Conservation (phyloP, 768 basidiomycete species). For the Dictyophora rubrovolvata region DNA sequence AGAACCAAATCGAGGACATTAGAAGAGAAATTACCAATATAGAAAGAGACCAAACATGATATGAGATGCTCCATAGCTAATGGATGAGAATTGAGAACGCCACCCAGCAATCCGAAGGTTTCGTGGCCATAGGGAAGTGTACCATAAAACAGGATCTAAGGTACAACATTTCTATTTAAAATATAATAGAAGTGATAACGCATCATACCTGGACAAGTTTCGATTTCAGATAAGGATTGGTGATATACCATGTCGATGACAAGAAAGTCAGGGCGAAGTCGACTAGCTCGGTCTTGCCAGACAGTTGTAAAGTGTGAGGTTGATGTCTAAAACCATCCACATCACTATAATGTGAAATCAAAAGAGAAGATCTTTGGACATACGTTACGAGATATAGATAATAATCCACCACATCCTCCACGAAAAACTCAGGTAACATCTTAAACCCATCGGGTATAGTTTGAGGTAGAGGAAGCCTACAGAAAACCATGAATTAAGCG, state of each 20-base stretch:
- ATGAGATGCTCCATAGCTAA: conserved; percentile 83
- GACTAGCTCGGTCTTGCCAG: conserved; percentile 79
- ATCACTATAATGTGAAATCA: neutral
- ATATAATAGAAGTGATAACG: neutral
- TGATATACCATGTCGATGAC: conserved; percentile 93
- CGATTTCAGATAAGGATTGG: conserved; percentile 95
- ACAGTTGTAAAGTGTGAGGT: conserved; percentile 72
- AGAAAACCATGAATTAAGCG: conserved; percentile 1
- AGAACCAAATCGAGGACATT: neutral
- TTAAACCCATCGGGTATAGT: conserved; percentile 81
- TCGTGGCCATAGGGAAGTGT: conserved; percentile 55
- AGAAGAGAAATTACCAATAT: conserved; percentile 52
- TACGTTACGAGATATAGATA: conserved; percentile 76
- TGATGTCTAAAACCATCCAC: conserved; percentile 32
- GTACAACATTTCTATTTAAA: neutral
- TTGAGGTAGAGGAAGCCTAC: conserved; percentile 75
- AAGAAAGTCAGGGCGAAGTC: conserved; percentile 87
- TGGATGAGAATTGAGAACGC: conserved; percentile 73
- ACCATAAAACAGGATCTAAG: conserved; percentile 64
- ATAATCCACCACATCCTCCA: conserved; percentile 91
- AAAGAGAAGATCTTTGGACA: conserved; percentile 15
- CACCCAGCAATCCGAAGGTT: conserved; percentile 64
- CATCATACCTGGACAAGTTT: conserved; percentile 81
- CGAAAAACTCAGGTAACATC: conserved; percentile 84
- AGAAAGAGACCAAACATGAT: conserved; percentile 86